Base-by-base conservation (phyloP, 257 asterid genomes). In the Perilla frutescens region DNA sequence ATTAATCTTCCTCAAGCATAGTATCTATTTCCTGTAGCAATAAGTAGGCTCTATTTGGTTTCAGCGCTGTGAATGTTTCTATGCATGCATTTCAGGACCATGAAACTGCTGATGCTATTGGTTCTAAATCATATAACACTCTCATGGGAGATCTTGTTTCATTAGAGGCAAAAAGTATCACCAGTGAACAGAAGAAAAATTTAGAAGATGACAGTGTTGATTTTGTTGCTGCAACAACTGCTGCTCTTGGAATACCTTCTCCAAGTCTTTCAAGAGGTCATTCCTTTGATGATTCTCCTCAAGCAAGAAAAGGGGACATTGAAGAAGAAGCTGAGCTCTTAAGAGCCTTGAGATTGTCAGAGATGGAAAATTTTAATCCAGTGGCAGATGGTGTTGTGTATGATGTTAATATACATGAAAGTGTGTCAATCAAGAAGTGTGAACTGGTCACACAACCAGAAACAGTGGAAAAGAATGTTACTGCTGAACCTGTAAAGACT, bases 221-320 rank as follows among this genome's bases (percentile, higher is more conserved):
- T 83, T 95, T 95, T 81, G 97, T 76, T 67, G 99, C 99, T 72
- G 91, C 99, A 58, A 94, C 99, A 53, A 92, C 97, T 74, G 98
- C 99, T 70, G 72, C 97, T 76, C 91, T 92, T 61, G 98, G 98
- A 66, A 89, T 95, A 49, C 99, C 99, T 77, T 95, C 97, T 74
- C 99, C 99, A 14, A 79, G 87, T 82, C 90, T 91, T 82, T 88
- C 97, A 56, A 85, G 93, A 76, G 91, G 93, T 70, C 89, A 81
- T 71, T 88, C 97, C 39, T 88, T 88, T 80, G 87, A 90, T 34
- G 93, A 83, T 77, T 80, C 97, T 77, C 91, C 92, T 57, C 75
- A 43, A 73, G 77, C 78, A 57, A 89, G 88, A 76, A 91, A 85
- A 86, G 97, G 97, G 58, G 98, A 95, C 62, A 56, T 87, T 73